A percentile compares a stretch with the other conserved stretches of the same genome.
Conservation (phyloP, 768 basidiomycete species). For the Phylloporus sp. region DNA sequence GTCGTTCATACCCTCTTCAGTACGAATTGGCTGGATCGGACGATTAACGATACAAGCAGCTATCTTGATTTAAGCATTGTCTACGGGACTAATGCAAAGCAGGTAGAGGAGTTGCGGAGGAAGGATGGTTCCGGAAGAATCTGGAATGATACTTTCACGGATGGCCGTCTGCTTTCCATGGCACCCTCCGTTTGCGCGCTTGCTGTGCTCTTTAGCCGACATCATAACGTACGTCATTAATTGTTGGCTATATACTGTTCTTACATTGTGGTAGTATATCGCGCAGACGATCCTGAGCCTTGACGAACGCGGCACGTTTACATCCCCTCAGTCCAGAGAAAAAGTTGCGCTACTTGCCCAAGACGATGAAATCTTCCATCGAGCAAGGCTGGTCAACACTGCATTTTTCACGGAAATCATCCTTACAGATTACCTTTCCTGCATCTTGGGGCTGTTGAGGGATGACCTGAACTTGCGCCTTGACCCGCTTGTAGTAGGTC, state of each 20-base stretch:
- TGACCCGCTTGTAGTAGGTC: conserved; percentile 58
- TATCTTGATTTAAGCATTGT: conserved; percentile 76
- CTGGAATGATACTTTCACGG: conserved; percentile 69
- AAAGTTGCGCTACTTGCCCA: conserved; percentile 37
- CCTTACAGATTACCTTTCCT: conserved; percentile 68
- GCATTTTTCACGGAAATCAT: conserved; percentile 70
- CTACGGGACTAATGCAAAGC: conserved; percentile 56
- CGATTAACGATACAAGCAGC: conserved; percentile 61
- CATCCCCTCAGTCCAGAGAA: conserved; percentile 15
- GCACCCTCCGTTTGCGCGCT: conserved; percentile 69
- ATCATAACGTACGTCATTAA: conserved; percentile 58
- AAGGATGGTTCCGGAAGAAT: conserved; percentile 65
- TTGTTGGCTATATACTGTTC: not conserved
- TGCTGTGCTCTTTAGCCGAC: conserved; percentile 63
- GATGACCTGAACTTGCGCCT: conserved; percentile 66
- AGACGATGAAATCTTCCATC: conserved; percentile 76
- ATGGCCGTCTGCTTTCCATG: conserved; percentile 62
- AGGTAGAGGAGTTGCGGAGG: conserved; percentile 50
- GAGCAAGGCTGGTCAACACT: conserved; percentile 69
- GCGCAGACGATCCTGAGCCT: conserved; percentile 63
- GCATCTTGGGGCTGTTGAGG: conserved; percentile 65
- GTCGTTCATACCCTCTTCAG: conserved; percentile 74
- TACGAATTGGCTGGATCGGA: conserved; percentile 44
- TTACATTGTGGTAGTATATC: conserved; percentile 48
- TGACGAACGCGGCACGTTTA: conserved; percentile 60